phyloP scores from a whole-genome alignment of 2,329 filamentous ascomycete genomes.

The Peltaster fructicola region DNA sequence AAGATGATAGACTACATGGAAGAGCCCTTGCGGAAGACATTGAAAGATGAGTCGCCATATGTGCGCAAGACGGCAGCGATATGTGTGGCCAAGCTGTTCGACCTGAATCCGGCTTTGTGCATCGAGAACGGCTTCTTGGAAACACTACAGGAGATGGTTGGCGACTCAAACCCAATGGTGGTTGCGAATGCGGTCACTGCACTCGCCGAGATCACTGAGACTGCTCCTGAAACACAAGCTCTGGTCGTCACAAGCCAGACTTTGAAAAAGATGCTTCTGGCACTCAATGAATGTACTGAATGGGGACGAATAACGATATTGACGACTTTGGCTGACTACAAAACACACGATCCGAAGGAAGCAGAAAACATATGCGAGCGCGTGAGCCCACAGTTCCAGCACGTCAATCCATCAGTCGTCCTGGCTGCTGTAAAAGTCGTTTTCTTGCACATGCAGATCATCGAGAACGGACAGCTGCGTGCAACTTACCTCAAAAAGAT shows the following conservation, averaged over 20 bases:
- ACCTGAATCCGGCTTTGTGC: constrained; percentile 80
- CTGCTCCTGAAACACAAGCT: constrained; percentile 77
- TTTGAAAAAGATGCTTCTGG: constrained; percentile 90
- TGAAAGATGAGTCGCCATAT: constrained; percentile 94
- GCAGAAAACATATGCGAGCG: constrained; percentile 96
- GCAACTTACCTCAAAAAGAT: constrained; percentile 93
- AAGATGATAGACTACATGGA: constrained; percentile 99
- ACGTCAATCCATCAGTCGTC: constrained; percentile 93
- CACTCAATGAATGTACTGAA: constrained; percentile 93
- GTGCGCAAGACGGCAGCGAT: constrained; percentile 96
- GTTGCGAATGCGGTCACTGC: constrained; percentile 95
- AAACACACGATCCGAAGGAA: constrained; percentile 75
- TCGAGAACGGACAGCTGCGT: constrained; percentile 54
- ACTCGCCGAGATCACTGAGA: constrained; percentile 76
- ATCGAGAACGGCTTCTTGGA: constrained; percentile 95
- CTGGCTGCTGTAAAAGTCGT: constrained; percentile 95
- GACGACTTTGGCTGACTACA: constrained; percentile 76
- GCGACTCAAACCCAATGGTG: constrained; percentile 96
- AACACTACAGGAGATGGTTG: constrained; percentile 84
- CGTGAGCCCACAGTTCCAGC: constrained; percentile 91
- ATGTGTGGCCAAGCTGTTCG: constrained; percentile 94
- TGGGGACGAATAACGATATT: constrained; percentile 94
- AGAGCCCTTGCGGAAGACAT: constrained; percentile 84
- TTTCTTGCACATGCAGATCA: constrained; percentile 82
- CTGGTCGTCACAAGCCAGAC: constrained; percentile 65